These are phyloP conservation scores for Pichia cactophila DNA, from an alignment of 1,139 yeast species.

Conservation along the genomic window DNA sequence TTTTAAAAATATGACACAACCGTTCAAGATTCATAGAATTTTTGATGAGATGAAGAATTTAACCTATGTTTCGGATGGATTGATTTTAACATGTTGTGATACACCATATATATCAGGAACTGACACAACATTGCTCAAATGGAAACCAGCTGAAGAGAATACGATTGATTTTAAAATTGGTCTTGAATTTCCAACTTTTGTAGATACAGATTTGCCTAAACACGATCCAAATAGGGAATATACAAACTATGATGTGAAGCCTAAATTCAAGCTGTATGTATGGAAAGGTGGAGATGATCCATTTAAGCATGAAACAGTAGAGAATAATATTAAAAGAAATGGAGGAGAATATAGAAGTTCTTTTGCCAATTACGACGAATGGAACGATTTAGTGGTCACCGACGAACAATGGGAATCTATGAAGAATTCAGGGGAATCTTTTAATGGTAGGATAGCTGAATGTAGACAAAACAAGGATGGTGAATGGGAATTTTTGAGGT, in stretches of 20 bases:
- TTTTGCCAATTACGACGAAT: conserved; percentile 48
- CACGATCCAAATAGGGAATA: conserved; percentile 67
- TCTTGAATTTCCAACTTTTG: conserved; percentile 55
- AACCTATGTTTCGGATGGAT: conserved; percentile 88
- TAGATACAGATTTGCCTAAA: conserved; percentile 64
- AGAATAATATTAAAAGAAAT: conserved; percentile 22
- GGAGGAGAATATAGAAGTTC: conserved; percentile 26
- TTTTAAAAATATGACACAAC: conserved; percentile 79
- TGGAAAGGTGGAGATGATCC: conserved; percentile 62
- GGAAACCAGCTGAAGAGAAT: conserved; percentile 97
- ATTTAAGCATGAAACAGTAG: conserved; percentile 22
- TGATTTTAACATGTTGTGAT: conserved; percentile 85
- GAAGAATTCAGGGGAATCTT: conserved; percentile 65
- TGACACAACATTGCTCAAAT: conserved; percentile 71
- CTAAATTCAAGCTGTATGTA: conserved; percentile 54
- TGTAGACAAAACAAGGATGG: conserved; percentile 51
- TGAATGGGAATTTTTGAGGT: conserved; percentile 78
- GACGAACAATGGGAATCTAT: conserved; percentile 79
- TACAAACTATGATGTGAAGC: conserved; percentile 74
- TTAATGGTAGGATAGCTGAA: conserved; percentile 88
- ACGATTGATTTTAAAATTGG: conserved; percentile 80
- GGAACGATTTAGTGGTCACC: conserved; percentile 52
- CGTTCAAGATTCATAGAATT: conserved; percentile 74
- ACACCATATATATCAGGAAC: conserved; percentile 87
- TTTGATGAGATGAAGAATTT: conserved; percentile 63